Evolutionary conservation across 805 yeast species (phyloP).

Genomic region (Yamadazyma scolyti): DNA sequence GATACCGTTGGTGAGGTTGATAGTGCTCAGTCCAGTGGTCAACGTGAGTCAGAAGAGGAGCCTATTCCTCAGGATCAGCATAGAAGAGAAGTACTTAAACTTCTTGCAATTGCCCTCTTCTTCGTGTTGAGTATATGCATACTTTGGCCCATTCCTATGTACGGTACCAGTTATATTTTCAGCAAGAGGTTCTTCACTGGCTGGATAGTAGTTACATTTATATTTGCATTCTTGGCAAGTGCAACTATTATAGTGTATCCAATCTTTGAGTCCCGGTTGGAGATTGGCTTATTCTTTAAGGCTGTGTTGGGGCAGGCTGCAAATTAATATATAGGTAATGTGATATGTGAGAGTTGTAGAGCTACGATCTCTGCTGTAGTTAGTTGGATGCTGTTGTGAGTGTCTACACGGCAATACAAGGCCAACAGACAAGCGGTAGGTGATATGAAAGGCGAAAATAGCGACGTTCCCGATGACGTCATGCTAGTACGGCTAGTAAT

Average conservation of each 20-base stretch:
- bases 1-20: conserved; percentile 23
- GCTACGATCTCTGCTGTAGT: no score
- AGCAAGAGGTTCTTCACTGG: conserved; percentile 20
- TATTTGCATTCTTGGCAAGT: conserved; percentile 22
- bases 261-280: no score
- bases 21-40: conserved; percentile 24
- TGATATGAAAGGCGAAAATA: no score
- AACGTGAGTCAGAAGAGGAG: conserved; percentile 18
- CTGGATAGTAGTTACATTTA: conserved; percentile 22
- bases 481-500: no score
- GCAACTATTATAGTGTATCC: conserved; percentile 46
- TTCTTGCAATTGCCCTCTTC: conserved; percentile 18
- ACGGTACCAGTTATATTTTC: conserved; percentile 63
- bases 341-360: no score
- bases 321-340: no score
- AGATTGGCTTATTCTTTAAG: no score
- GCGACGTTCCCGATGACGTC: no score
- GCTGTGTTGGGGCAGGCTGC: no score
- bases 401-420: no score
- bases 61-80: conserved; percentile 15
- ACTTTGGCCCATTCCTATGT: conserved; percentile 31
- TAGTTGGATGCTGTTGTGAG: no score
- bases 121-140: conserved; percentile 15
- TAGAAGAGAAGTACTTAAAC: conserved; percentile 20
- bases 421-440: no score